A percentile compares a stretch with the other conserved stretches of the same genome.
These are phyloP conservation scores for Immersiporthe knoxdaviesiana DNA, from an alignment of 2,329 filamentous ascomycete genomes.

Conservation along the genomic window DNA sequence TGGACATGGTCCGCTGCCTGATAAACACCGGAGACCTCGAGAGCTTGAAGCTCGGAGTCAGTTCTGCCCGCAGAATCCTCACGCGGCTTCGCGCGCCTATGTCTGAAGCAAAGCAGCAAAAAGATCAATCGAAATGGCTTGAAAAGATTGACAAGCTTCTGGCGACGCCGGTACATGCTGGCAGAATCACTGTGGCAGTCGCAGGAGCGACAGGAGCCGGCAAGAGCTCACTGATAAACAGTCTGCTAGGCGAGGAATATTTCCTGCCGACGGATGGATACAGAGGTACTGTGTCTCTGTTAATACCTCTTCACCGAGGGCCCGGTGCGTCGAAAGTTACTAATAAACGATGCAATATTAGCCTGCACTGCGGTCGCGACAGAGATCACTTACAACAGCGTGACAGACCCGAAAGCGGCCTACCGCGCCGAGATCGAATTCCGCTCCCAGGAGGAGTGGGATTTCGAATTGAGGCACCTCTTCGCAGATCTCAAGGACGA, in stretches of 20 bases:
- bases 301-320: not conserved
- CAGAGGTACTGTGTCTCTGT: constrained; percentile 37
- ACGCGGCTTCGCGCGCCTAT: constrained; percentile 17
- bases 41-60: constrained; percentile 12
- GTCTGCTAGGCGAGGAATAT: constrained; percentile 63
- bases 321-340: constrained; percentile 29
- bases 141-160: constrained; percentile 44
- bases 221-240: constrained; percentile 67
- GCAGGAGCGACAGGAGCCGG: constrained; percentile 65
- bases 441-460: constrained; percentile 55
- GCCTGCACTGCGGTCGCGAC: constrained; percentile 62
- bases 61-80: not conserved
- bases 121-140: constrained; percentile 33
- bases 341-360: constrained; percentile 53
- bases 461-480: constrained; percentile 52
- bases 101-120: constrained; percentile 19
- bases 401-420: constrained; percentile 36
- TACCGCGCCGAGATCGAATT: constrained; percentile 64
- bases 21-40: not conserved
- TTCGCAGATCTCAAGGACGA: constrained; percentile 50
- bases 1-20: constrained; percentile 3
- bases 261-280: constrained; percentile 52
- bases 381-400: constrained; percentile 63
- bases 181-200: constrained; percentile 56
- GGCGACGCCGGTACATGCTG: constrained; percentile 40